phyloP scores from a whole-genome alignment of 768 basidiomycete species.

The Rhodosporidiobolus odoratus region DNA sequence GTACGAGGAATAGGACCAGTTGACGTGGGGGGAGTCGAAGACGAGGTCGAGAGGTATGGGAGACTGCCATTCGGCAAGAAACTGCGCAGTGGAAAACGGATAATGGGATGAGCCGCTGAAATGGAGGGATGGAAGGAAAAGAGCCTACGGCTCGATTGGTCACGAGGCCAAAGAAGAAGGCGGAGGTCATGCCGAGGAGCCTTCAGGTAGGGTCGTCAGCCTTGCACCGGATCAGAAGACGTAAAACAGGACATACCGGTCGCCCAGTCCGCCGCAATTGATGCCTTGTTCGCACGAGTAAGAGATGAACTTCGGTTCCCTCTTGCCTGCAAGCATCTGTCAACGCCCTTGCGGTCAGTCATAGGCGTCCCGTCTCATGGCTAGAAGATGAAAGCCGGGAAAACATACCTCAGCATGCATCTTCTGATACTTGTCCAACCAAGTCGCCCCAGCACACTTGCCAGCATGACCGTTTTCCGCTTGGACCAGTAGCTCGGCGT shows the following conservation, averaged over 20 bases:
- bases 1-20: slow-evolving; percentile 35
- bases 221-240: background rate
- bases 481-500: slow-evolving; percentile 6
- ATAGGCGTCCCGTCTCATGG: background rate
- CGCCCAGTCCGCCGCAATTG: slow-evolving; percentile 36
- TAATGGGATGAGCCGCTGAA: background rate
- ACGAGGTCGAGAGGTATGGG: slow-evolving; percentile 35
- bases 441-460: slow-evolving; percentile 20
- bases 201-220: background rate
- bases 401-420: slow-evolving; percentile 24
- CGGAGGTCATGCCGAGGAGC: slow-evolving; percentile 35
- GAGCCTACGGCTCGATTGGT: slow-evolving; percentile 27
- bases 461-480: slow-evolving; percentile 17
- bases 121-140: no score
- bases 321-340: slow-evolving; percentile 24
- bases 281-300: slow-evolving; percentile 34
- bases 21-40: slow-evolving; percentile 31
- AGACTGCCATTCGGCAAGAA: slow-evolving; percentile 35
- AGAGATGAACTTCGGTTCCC: slow-evolving; percentile 31
- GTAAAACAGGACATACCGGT: slow-evolving; percentile 9
- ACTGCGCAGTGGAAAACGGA: background rate
- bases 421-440: slow-evolving; percentile 19
- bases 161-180: slow-evolving; percentile 34
- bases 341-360: background rate
- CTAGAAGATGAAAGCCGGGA: background rate